Conservation (phyloP, 768 basidiomycete genomes). For the Lentinula edodes region DNA sequence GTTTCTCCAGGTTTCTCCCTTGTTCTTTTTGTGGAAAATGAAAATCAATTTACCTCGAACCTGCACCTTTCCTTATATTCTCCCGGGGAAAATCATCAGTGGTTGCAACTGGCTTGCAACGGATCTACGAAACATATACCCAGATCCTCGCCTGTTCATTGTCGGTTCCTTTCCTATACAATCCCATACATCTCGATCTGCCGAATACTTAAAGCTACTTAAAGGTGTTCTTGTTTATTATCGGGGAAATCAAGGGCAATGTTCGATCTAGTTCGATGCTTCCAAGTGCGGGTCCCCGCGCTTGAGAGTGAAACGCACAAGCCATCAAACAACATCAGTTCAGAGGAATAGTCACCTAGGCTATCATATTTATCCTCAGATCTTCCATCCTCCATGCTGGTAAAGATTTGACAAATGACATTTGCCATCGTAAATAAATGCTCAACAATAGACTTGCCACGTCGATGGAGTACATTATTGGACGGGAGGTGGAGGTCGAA, state of each 20-base stretch:
- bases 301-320: too few relatives aligned
- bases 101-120: too few relatives aligned
- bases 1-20: background rate
- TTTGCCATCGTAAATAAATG: background rate
- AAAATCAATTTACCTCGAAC: background rate
- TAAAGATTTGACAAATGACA: background rate
- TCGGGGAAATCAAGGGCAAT: too few relatives aligned
- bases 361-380: too few relatives aligned
- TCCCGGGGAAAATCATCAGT: background rate
- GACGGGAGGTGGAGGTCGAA: background rate
- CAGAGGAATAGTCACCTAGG: too few relatives aligned
- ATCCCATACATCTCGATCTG: too few relatives aligned
- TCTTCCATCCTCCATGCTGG: background rate
- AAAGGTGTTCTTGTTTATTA: too few relatives aligned
- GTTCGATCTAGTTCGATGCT: too few relatives aligned
- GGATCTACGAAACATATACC: background rate
- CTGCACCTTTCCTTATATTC: background rate
- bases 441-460: background rate
- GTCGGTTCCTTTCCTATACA: too few relatives aligned
- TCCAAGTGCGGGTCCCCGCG: too few relatives aligned
- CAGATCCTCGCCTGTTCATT: slow-evolving; percentile 1
- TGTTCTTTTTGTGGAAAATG: background rate
- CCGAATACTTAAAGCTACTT: too few relatives aligned
- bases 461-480: background rate
- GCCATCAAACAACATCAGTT: too few relatives aligned